These are phyloP conservation scores for Xylaria sp. DNA, from an alignment of 2,329 filamentous ascomycete species.

Conservation along the genomic window DNA sequence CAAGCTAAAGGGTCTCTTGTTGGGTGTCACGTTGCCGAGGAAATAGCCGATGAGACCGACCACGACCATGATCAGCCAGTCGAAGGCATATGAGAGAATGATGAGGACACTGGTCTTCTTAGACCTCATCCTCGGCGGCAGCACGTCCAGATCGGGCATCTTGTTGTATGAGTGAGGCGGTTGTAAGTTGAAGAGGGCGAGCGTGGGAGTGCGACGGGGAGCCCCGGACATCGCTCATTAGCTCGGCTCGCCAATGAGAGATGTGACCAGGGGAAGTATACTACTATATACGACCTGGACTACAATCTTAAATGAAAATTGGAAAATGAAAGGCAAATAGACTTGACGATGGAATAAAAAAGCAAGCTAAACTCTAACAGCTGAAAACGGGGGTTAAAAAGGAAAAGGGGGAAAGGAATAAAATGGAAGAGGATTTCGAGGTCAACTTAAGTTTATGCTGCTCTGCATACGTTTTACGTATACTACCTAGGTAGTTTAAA, in stretches of 20 bases:
- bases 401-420: neutral
- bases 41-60: constrained; percentile 69
- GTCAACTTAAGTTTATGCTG: too few relatives aligned
- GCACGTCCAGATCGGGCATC: constrained; percentile 45
- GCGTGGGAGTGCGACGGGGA: constrained; percentile 41
- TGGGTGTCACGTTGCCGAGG: constrained; percentile 70
- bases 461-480: too few relatives aligned
- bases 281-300: too few relatives aligned
- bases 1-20: constrained; percentile 76
- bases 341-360: too few relatives aligned
- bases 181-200: constrained; percentile 41
- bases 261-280: too few relatives aligned
- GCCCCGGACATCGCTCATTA: constrained; percentile 45
- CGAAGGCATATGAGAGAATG: constrained; percentile 74
- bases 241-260: neutral
- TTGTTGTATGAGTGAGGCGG: constrained; percentile 47
- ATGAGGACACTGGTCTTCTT: constrained; percentile 54
- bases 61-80: constrained; percentile 76
- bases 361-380: neutral
- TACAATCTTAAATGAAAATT: neutral
- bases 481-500: too few relatives aligned
- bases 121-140: constrained; percentile 37
- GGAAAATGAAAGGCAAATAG: neutral
- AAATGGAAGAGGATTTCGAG: too few relatives aligned
- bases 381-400: neutral